These are phyloP conservation scores for Diaporthe longicolla DNA, from an alignment of 2,329 filamentous ascomycete species.

Conservation along the genomic window DNA sequence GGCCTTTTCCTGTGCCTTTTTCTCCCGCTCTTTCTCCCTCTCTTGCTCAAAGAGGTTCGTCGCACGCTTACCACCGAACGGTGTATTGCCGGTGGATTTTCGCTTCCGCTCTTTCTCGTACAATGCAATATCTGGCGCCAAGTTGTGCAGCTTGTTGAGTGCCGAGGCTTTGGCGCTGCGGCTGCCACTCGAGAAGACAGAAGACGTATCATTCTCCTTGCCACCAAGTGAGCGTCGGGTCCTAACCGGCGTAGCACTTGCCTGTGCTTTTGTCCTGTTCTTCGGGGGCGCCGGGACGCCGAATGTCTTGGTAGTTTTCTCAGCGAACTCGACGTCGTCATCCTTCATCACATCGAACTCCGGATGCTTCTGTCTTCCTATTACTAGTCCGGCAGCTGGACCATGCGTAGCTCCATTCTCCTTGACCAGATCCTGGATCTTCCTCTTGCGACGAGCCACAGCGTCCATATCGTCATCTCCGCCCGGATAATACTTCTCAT, in stretches of 20 bases:
- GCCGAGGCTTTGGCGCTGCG: constrained; percentile 92
- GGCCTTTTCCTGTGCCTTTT: constrained; percentile 48
- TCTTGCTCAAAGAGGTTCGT: constrained; percentile 71
- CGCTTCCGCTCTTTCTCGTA: constrained; percentile 97
- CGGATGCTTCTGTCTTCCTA: constrained; percentile 56
- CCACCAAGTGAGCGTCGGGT: constrained; percentile 67
- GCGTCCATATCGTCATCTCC: constrained; percentile 61
- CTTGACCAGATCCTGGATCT: constrained; percentile 64
- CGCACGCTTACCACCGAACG: constrained; percentile 75
- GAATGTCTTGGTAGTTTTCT: constrained; percentile 51
- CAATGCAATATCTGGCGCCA: constrained; percentile 87
- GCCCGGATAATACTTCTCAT: constrained; percentile 79
- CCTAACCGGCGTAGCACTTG: constrained; percentile 57
- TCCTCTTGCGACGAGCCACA: constrained; percentile 63
- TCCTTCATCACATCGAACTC: constrained; percentile 62
- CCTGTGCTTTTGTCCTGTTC: constrained; percentile 39
- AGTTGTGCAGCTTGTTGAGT: constrained; percentile 79
- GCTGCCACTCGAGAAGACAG: constrained; percentile 75
- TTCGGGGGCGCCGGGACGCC: constrained; percentile 50
- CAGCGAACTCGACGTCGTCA: constrained; percentile 54
- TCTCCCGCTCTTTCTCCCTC: constrained; percentile 50
- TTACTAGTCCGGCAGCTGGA: constrained; percentile 62
- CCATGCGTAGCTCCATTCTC: constrained; percentile 65
- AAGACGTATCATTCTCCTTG: constrained; percentile 89
- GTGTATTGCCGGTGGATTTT: constrained; percentile 60